Conservation (phyloP, 169 alveolate species). For the Eimeria falciformis region DNA sequence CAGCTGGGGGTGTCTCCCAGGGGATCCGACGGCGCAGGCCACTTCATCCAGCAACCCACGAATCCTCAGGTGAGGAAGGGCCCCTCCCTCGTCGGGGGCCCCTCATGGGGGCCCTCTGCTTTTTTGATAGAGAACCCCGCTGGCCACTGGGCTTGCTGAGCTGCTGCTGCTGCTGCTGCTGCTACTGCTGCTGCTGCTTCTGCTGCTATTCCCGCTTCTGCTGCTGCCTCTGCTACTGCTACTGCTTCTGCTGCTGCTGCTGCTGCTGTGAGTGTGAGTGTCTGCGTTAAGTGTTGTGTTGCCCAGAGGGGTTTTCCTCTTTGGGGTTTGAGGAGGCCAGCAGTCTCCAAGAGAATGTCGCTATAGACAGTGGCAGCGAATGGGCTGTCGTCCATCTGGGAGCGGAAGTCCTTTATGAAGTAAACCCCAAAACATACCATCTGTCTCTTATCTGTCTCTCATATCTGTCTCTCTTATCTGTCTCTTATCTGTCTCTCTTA, state of each 20-base stretch:
- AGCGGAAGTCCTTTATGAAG: constrained; percentile 36
- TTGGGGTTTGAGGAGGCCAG: not conserved
- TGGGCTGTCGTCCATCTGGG: constrained; percentile 53
- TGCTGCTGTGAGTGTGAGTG: not conserved
- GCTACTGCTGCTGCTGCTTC: constrained; percentile 5
- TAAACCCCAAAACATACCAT: too few relatives aligned
- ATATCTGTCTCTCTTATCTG: too few relatives aligned
- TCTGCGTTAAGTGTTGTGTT: not conserved
- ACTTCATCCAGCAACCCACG: too few relatives aligned
- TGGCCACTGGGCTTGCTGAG: not conserved
- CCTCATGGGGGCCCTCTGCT: too few relatives aligned
- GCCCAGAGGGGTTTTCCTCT: not conserved
- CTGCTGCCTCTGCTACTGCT: not conserved
- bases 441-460: too few relatives aligned
- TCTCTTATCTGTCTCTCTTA: too few relatives aligned
- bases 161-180: not conserved
- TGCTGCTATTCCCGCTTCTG: too few relatives aligned
- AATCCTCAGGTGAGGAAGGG: too few relatives aligned
- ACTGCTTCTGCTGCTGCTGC: not conserved
- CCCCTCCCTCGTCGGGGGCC: too few relatives aligned
- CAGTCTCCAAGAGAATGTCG: not conserved
- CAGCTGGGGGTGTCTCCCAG: not conserved
- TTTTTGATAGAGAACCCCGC: too few relatives aligned
- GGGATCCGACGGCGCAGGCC: too few relatives aligned
- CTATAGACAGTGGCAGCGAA: not conserved